A percentile compares a stretch with the other conserved stretches of the same genome.
Evolutionary conservation across 768 basidiomycete genomes (phyloP).

Genomic region (Pleurotus ostreatus): DNA sequence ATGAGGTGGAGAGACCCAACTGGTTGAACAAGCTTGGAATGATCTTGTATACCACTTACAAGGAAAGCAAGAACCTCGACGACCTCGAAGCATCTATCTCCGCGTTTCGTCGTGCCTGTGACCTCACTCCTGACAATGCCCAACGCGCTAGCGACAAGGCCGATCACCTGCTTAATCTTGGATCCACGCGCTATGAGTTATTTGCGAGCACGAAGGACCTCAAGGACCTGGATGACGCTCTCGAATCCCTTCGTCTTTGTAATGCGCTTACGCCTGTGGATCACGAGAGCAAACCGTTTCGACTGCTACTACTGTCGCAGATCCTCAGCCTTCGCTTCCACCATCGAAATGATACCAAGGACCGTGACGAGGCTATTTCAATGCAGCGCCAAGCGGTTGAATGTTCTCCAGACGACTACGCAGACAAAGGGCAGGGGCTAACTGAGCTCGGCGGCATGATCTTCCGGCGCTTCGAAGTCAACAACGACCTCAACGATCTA

Average conservation of each 20-base stretch:
- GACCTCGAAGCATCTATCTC: neutral
- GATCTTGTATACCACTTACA: too few species aligned
- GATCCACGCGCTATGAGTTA: neutral
- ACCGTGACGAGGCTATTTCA: neutral
- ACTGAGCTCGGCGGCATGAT: neutral
- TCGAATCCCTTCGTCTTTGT: neutral
- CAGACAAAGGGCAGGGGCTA: neutral
- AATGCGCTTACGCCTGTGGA: neutral
- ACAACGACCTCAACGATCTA: neutral
- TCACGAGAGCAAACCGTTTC: neutral
- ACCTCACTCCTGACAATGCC: neutral
- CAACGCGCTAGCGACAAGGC: neutral
- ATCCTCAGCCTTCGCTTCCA: neutral
- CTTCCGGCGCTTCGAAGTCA: neutral
- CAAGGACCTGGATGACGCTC: neutral
- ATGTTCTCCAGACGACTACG: neutral
- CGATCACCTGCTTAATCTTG: neutral
- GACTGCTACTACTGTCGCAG: neutral
- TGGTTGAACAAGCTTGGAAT: too few species aligned
- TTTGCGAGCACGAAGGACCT: neutral
- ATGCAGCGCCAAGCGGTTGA: neutral
- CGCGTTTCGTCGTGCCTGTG: neutral
- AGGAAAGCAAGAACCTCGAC: neutral
- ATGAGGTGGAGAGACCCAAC: too few species aligned
- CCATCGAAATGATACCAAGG: neutral